These are phyloP conservation scores for Coemansia asiatica DNA, from an alignment of 192 early-diverging fungal species.

Conservation along the genomic window DNA sequence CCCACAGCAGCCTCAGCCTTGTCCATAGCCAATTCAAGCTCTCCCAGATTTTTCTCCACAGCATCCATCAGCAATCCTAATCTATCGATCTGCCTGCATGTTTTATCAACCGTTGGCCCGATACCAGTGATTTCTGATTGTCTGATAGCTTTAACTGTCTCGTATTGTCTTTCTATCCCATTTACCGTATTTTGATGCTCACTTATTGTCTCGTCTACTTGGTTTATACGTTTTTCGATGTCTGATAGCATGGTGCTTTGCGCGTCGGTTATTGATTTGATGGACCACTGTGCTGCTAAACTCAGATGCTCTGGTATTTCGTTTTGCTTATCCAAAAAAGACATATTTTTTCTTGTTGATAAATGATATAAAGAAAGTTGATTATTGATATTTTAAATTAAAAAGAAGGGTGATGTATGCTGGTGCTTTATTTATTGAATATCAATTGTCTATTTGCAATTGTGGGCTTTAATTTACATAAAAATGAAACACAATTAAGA, in stretches of 20 bases:
- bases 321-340: not conserved
- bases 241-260: conserved; percentile 2
- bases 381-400: no score
- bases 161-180: conserved; percentile 6
- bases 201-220: not conserved
- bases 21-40: conserved; percentile 20
- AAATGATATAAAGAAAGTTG: no score
- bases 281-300: conserved; percentile 28
- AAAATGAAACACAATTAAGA: no score
- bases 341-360: not conserved
- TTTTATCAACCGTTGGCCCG: not conserved
- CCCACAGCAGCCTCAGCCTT: conserved; percentile 35
- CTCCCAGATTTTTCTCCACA: conserved; percentile 14
- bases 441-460: not conserved
- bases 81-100: conserved; percentile 13
- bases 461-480: not conserved
- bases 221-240: conserved; percentile 6
- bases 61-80: conserved; percentile 5
- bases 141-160: not conserved
- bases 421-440: no score
- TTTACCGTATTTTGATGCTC: not conserved
- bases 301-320: conserved; percentile 26
- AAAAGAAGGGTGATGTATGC: no score
- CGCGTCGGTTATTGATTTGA: conserved; percentile 4
- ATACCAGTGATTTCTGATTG: not conserved